phyloP scores from a whole-genome alignment of 352 stramenopile species.

The Pythium aquatile region DNA sequence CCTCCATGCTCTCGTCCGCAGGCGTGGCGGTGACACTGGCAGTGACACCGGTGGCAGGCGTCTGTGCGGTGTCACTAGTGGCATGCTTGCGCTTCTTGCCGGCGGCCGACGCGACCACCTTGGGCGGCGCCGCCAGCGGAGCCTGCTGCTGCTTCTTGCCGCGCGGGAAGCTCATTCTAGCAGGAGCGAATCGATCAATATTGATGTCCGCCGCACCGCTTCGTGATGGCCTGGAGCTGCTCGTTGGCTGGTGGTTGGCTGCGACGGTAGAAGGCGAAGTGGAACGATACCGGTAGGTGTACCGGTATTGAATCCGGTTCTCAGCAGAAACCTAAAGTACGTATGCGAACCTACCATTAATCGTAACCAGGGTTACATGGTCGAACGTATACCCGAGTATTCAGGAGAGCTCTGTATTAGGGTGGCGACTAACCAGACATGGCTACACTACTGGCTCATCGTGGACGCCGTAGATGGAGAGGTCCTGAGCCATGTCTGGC shows the following conservation, averaged over 20 bases:
- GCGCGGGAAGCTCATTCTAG: conserved; percentile 61
- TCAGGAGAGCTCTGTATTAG: too few species aligned
- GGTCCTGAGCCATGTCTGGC: conserved; percentile 18
- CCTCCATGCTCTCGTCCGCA: conserved; percentile 19
- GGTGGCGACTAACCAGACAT: background rate
- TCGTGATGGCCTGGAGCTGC: conserved; percentile 1
- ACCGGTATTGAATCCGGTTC: background rate
- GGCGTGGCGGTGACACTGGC: background rate
- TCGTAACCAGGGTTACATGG: background rate
- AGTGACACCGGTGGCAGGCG: background rate
- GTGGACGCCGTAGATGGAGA: conserved; percentile 15
- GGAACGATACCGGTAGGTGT: background rate
- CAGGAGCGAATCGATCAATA: background rate
- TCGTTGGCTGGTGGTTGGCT: conserved; percentile 14
- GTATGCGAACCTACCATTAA: background rate
- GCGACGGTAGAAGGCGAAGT: background rate
- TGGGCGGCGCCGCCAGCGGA: conserved; percentile 23
- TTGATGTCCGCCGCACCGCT: conserved; percentile 10
- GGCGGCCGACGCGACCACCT: conserved; percentile 17
- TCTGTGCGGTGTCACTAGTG: background rate
- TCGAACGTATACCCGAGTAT: background rate
- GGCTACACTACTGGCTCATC: conserved; percentile 2
- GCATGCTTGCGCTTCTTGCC: conserved; percentile 52
- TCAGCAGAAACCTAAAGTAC: background rate
- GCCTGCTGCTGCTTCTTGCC: conserved; percentile 63